Base-by-base conservation (phyloP, 371 early-diverging fungal species). In the Capillidium heterosporum region DNA sequence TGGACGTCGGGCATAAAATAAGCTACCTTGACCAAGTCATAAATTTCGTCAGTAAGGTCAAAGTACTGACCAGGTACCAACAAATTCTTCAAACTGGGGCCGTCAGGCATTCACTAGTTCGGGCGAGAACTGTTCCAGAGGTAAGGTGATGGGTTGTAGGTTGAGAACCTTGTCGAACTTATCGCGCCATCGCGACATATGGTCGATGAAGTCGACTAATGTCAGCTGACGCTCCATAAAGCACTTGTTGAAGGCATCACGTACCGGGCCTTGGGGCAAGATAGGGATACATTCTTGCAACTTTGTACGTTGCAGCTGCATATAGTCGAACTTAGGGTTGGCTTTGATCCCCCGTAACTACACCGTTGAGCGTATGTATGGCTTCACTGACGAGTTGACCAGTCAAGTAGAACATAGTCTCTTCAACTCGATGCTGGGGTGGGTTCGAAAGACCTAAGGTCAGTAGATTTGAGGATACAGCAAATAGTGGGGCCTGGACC, bases 1-100 rank as follows among this genome's bases (percentile, higher is more conserved):
- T 84, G 84, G 4, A 95, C 84, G 49, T 84, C 85, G 0, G 95
- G 89, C 63, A 84, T 68, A 71, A 97, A 95, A 13, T 95, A 80
- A 58, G 92, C 93, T 58, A 98, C 95, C 24, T 86, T 76, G 27
- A 91, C 73, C 71, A 96, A 92, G 67, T 91, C 92, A 57, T 87
- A 86, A 64, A 80, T 87, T 60, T 76, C 81, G 62, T 92, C 84
- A 61, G 77, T 80, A 58, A 84, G 66, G 73, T 77, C 61, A 59
- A 91, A 67, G 62, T 97, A 97, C 70, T 98, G 97, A 0, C 98
- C 98, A 15, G 98, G 98, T 5, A 98, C 83, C 58, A 96, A 95
- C 3, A 98, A 84, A 61, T 97, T 96, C 63, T 95, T 95, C 62
- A 95, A 94, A 67, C 89, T 90, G 58, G 90, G 87, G 67, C 93